Conservation (phyloP, 225 moss, liverwort and hornwort genomes). For the Climacium dendroides region DNA sequence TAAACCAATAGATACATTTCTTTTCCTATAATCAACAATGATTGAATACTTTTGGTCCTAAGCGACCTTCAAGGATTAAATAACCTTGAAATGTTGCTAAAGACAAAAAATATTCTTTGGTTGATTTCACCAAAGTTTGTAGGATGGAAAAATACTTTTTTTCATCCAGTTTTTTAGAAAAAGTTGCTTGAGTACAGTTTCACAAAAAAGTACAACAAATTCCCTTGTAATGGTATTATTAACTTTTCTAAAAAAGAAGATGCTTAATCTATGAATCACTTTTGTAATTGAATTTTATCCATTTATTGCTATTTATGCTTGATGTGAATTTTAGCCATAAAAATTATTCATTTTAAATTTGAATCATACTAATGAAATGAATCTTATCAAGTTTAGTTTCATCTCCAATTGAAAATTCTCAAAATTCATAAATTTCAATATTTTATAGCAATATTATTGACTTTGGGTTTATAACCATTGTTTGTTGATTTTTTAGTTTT, state of each 20-base stretch:
- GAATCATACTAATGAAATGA: background rate
- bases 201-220: fast-evolving
- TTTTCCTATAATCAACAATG: too few relatives aligned
- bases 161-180: too few relatives aligned
- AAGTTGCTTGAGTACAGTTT: background rate
- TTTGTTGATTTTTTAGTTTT: background rate
- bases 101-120: fast-evolving
- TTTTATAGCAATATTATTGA: background rate
- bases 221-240: too few relatives aligned
- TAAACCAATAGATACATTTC: too few relatives aligned
- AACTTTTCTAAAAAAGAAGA: background rate
- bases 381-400: background rate
- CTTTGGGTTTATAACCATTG: background rate
- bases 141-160: fast-evolving
- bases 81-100: fast-evolving
- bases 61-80: too few relatives aligned
- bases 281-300: background rate
- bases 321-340: background rate
- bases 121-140: background rate
- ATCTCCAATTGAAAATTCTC: fast-evolving
- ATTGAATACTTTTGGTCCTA: too few relatives aligned
- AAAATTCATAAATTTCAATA: background rate
- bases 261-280: background rate
- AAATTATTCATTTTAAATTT: background rate
- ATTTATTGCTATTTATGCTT: background rate